Evolutionary conservation across 305 asterid genomes (phyloP).

Genomic region (Fraxinus floribunda): DNA sequence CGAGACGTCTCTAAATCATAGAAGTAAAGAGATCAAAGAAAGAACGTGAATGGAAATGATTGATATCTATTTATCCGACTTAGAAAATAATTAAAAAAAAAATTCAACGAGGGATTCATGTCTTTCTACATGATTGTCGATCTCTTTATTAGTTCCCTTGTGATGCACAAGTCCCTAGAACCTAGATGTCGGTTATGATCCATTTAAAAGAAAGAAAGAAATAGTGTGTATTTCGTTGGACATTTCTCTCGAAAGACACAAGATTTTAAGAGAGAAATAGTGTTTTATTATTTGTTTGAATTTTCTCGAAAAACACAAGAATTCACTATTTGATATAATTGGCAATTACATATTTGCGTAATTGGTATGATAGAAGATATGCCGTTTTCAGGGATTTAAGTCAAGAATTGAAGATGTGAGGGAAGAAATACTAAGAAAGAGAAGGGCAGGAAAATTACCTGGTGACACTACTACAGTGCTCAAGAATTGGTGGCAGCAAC

Average conservation of each 20-base stretch:
- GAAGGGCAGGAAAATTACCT: conserved; percentile 84
- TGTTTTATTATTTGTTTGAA: too few species aligned
- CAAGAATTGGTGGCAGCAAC: conserved; percentile 86
- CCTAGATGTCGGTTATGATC: neutral
- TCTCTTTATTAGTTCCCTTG: neutral
- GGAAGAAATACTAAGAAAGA: conserved; percentile 72
- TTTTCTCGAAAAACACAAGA: neutral
- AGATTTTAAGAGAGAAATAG: neutral
- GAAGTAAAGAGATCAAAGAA: neutral
- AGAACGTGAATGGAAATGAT: too few species aligned
- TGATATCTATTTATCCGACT: neutral
- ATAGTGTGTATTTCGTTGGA: neutral
- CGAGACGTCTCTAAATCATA: neutral
- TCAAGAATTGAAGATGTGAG: conserved; percentile 79
- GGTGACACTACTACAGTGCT: conserved; percentile 79
- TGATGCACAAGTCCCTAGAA: neutral
- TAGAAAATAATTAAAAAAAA: too few species aligned
- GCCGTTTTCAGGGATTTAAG: conserved; percentile 59
- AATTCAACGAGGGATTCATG: neutral
- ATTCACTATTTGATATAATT: neutral
- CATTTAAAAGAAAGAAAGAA: neutral
- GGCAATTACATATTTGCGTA: neutral
- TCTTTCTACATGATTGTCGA: neutral
- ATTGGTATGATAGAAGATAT: neutral
- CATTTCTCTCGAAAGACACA: too few species aligned